phyloP scores from a whole-genome alignment of 148 eudicot species.

The Rhododendron williamsianum region DNA sequence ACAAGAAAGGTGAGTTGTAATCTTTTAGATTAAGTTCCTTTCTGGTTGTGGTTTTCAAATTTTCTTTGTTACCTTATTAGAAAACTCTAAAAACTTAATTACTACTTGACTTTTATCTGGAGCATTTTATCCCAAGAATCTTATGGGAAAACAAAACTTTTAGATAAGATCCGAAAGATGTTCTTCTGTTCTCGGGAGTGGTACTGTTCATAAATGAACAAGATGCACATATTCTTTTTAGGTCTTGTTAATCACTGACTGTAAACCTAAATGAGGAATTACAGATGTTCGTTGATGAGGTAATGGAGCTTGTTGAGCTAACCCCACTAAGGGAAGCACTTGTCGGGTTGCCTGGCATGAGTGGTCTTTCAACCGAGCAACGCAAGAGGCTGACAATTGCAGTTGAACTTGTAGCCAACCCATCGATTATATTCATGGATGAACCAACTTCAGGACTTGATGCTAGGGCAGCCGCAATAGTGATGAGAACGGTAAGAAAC shows the following conservation, averaged over 20 bases:
- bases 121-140: not conserved
- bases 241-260: not conserved
- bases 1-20: slow-evolving; percentile 49
- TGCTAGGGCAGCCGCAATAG: slow-evolving; percentile 79
- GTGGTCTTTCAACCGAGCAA: slow-evolving; percentile 72
- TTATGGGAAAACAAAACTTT: not conserved
- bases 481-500: slow-evolving; percentile 66
- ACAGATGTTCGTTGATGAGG: slow-evolving; percentile 54
- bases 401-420: slow-evolving; percentile 71
- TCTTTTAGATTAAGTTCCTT: not conserved
- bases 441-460: slow-evolving; percentile 73
- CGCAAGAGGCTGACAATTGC: slow-evolving; percentile 60
- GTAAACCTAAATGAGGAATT: not conserved
- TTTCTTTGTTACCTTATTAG: not conserved
- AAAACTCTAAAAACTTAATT: not conserved
- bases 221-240: not conserved
- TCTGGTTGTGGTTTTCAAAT: not conserved
- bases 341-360: slow-evolving; percentile 62
- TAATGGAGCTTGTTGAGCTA: slow-evolving; percentile 74
- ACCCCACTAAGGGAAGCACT: slow-evolving; percentile 42
- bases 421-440: slow-evolving; percentile 63
- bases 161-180: not conserved
- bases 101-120: not conserved
- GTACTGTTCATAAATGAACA: not conserved
- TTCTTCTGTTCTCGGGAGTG: not conserved